phyloP scores from a whole-genome alignment of 345 rosid species.

The Moricandia moricandioides region DNA sequence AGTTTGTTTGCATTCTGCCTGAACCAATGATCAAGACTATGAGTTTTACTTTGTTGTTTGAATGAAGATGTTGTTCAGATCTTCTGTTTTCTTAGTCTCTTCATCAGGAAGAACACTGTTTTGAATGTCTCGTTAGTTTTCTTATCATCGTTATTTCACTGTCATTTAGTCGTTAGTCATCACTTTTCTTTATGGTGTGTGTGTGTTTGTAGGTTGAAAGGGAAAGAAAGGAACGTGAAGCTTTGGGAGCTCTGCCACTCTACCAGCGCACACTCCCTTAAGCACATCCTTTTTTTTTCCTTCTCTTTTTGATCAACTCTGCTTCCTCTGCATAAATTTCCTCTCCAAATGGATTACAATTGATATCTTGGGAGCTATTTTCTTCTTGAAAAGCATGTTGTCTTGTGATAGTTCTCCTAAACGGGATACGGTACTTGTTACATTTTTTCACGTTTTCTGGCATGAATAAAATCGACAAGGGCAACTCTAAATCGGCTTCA shows the following conservation, averaged over 20 bases:
- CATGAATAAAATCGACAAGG: constrained; percentile 12
- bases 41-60: not conserved
- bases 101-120: not conserved
- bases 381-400: not conserved
- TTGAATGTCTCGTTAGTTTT: not conserved
- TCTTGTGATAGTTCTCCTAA: constrained; percentile 8
- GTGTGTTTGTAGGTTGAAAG: constrained; percentile 61
- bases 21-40: not conserved
- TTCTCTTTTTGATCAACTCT: not conserved
- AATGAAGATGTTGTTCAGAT: not conserved
- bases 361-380: constrained; percentile 13
- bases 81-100: not conserved
- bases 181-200: not conserved
- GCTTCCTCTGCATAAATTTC: constrained; percentile 24
- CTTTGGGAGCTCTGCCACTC: constrained; percentile 91
- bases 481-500: constrained; percentile 8
- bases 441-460: constrained; percentile 3
- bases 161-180: not conserved
- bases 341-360: constrained; percentile 16
- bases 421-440: constrained; percentile 23
- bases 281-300: constrained; percentile 20
- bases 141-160: not conserved
- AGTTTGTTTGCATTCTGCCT: not conserved
- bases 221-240: constrained; percentile 81
- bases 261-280: constrained; percentile 82